Conservation (phyloP, 495 filamentous ascomycete species). For the Aspergillus indologenus region DNA sequence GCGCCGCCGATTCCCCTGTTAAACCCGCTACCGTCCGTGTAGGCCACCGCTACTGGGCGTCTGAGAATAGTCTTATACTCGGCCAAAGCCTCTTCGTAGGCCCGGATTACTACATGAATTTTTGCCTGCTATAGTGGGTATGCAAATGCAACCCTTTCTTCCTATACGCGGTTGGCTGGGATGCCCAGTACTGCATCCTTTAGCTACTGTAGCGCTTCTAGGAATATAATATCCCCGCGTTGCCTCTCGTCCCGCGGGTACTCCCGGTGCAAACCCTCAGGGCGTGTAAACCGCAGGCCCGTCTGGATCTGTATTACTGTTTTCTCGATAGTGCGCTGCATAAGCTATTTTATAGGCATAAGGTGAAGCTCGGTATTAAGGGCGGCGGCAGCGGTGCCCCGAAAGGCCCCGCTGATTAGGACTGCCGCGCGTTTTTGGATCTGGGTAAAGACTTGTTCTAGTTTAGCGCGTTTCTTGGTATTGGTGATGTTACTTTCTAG, state of each 20-base stretch:
- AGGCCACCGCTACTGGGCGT: no score
- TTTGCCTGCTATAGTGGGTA: no score
- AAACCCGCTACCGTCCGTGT: not conserved
- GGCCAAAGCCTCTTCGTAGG: no score
- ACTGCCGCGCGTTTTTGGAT: conserved; percentile 13
- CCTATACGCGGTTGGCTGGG: no score
- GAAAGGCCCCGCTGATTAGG: conserved; percentile 16
- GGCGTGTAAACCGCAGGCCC: not conserved
- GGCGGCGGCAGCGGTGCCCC: conserved; percentile 1
- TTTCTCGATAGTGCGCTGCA: conserved; percentile 17
- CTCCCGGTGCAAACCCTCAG: not conserved
- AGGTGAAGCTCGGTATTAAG: conserved; percentile 19
- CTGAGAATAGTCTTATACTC: no score
- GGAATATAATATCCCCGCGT: no score
- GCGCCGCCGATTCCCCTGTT: not conserved
- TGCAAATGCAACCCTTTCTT: no score
- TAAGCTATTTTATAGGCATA: no score
- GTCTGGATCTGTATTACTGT: conserved; percentile 9
- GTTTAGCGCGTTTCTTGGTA: not conserved
- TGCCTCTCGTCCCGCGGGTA: no score
- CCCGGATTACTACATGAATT: no score
- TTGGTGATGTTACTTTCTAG: not conserved
- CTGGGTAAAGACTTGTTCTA: not conserved
- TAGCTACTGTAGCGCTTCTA: no score
- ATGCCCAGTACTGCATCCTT: no score